Base-by-base conservation (phyloP, 2,329 filamentous ascomycete genomes). In the Fusarium staphyleae region DNA sequence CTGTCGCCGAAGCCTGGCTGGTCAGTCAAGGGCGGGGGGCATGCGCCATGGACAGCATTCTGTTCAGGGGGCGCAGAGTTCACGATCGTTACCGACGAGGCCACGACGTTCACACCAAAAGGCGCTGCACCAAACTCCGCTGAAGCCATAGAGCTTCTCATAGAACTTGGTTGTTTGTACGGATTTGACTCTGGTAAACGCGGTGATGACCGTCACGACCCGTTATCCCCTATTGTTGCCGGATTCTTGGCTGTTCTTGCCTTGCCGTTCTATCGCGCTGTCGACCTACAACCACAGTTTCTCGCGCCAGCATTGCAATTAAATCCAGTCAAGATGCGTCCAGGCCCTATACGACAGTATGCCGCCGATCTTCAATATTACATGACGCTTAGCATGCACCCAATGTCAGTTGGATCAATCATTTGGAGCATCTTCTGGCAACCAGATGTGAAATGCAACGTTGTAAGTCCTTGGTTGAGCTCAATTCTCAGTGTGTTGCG, bases 391-490 rank as follows among this genome's bases (percentile, higher is more conserved):
- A 62, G 63, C 42, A 48, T 60, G 41, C 37, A 55, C 39, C 48
- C n/a, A 6, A n/a, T 10, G 13, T 45, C 47, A 7, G 19, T 62
- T 35, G 57, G 62, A 12, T 60, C 57, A 5, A 50, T 62, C 11
- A 39, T 65, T 19, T 65, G 60, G 62, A 62, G 48, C 49, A 50
- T 63, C n/a, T 63, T 66, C 37, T 67, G 62, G 64, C 62, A 66
- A 26, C 62, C 60, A 22, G 60, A 61, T 16, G 35, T 66, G n/a
- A 34, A 57, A 35, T 66, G 62, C 48, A 65, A 65, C 36, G n/a
- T 62, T 22, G 62, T 63, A 3, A 60, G 64, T 33, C 57, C 62
- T 4, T 67, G 65, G 63, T 43, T 66, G 11, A 52, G 35, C 16
- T 50, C 48, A 8, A 53, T 50, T 30, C 48, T 55, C 12, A 39